Percentiles rank a stretch among this genome's conserved stretches.
phyloP scores from a whole-genome alignment of 192 early-diverging fungal genomes.

The Coemansia sp. region DNA sequence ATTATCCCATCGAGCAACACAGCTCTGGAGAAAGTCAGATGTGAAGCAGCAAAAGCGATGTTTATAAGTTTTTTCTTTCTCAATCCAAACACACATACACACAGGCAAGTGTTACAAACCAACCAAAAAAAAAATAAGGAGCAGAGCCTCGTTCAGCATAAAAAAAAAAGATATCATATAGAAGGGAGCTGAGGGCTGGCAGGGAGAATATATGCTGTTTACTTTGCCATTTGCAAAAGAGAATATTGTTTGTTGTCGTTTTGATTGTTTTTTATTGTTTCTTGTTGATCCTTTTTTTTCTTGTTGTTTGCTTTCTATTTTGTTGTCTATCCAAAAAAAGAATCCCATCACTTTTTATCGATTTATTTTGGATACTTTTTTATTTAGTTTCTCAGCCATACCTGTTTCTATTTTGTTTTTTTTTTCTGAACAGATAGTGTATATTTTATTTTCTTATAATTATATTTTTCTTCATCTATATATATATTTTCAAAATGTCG shows the following conservation, averaged over 20 bases:
- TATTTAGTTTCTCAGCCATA: neutral
- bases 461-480: neutral
- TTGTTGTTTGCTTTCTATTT: neutral
- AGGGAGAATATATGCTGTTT: no score
- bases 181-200: no score
- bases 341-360: neutral
- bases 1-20: no score
- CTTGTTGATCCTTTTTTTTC: constrained; percentile 4
- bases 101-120: no score
- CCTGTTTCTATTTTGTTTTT: constrained; percentile 1
- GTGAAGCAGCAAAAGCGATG: no score
- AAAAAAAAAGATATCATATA: neutral
- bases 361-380: neutral
- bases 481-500: constrained; percentile 33
- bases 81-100: no score
- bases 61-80: no score
- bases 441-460: constrained; percentile 11
- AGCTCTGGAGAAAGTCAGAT: no score
- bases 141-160: no score
- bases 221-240: no score
- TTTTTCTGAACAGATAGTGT: neutral
- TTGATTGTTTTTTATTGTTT: constrained; percentile 1
- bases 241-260: constrained; percentile 3
- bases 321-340: neutral
- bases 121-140: no score